Base-by-base conservation (phyloP, 192 early-diverging fungal genomes). In the Backusella tarrabulga region DNA sequence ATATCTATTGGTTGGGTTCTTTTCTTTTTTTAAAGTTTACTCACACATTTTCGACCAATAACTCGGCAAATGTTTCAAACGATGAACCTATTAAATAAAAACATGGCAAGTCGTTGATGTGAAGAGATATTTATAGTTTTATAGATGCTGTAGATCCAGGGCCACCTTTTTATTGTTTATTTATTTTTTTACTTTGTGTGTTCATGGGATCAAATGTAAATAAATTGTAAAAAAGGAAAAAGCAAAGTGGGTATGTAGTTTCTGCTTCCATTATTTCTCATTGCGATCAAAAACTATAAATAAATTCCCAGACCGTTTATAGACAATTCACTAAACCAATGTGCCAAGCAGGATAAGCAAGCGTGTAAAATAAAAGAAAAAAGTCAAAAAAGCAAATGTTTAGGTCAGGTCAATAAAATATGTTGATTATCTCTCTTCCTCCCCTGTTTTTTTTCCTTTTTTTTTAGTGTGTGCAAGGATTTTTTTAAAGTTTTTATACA, bases 261-360 rank as follows among this genome's bases (percentile, higher is more conserved):
- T 63, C 21, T 63, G 56, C 12, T 63, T 63, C 56, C 12, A 29
- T 26, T 60, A 3, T 11, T 60, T 60, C 56, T 29, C 26, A 63
- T 29, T 29, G 12, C 19, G 9, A 63, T 3, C 54, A 60, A 60
- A 60, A 26, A 21, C 23, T 60, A 60, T 60, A 26, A 63, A 63
- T 63, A 29, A 63, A 63, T 63, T 63, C 56, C 21, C 56, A 63
- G 56, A 29, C 56, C 56, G 56, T 63, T 63, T 63, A 14, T 63
- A 63, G 56, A 63, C 3, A 56, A 3, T 63, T 50, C 46, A 63
- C 56, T 60, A 60, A 56, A 60, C 23, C 26, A 63, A 63, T 63
- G 9, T 26, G 23, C 23, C 11, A 63, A 63, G 56, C 56, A 26
- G 8, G 23, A 60, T 60, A 23, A 60, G 8, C 26, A 63, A 9